These are phyloP conservation scores for Lachnellula suecica DNA, from an alignment of 2,329 filamentous ascomycete species.

Conservation along the genomic window DNA sequence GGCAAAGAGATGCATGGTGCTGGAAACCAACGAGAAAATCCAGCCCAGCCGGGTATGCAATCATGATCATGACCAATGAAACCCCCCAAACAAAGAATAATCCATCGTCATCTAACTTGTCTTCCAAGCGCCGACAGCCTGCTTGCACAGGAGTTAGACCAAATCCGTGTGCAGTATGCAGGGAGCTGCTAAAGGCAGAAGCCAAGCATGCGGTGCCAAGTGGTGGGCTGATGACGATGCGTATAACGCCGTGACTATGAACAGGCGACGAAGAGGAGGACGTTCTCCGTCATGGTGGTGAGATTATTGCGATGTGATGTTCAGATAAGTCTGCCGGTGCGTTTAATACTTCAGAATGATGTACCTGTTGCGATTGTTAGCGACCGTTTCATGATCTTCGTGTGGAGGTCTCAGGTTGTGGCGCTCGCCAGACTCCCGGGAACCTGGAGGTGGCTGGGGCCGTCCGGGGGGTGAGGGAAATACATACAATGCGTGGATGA, in stretches of 20 bases:
- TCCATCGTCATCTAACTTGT: neutral
- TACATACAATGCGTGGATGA: slow-evolving; percentile 85
- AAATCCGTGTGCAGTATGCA: too few relatives aligned
- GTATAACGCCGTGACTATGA: slow-evolving; percentile 14
- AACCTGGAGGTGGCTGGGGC: neutral
- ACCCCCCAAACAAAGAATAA: neutral
- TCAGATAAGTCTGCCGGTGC: neutral
- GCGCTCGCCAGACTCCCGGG: neutral
- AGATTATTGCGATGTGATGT: neutral
- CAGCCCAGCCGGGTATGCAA: neutral
- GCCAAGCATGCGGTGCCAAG: slow-evolving; percentile 22
- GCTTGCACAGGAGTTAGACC: too few relatives aligned
- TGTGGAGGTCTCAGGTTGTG: neutral
- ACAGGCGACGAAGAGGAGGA: slow-evolving; percentile 13
- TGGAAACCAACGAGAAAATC: slow-evolving; percentile 1
- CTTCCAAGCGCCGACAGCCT: too few relatives aligned
- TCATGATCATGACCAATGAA: neutral
- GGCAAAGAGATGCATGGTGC: slow-evolving; percentile 8
- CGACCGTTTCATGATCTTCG: neutral
- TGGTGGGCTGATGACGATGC: slow-evolving; percentile 9
- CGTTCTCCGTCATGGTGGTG: slow-evolving; percentile 12
- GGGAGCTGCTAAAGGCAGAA: neutral
- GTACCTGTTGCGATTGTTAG: slow-evolving; percentile 50
- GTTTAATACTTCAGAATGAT: slow-evolving; percentile 86
- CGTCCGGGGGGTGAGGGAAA: neutral